These are phyloP conservation scores for Collybia sordida DNA, from an alignment of 768 basidiomycete genomes.

Conservation along the genomic window DNA sequence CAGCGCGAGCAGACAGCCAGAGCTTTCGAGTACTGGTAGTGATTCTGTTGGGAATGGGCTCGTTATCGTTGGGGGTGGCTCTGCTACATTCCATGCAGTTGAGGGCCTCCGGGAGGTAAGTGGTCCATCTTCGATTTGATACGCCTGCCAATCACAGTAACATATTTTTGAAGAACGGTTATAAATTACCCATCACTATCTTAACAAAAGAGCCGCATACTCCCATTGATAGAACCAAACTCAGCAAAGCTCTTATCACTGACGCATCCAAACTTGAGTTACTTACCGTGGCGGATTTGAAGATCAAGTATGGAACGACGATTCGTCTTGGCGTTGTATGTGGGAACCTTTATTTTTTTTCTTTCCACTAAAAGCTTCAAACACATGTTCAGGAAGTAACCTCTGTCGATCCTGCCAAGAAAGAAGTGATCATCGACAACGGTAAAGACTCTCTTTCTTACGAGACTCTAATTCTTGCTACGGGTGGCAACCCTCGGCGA, in stretches of 20 bases:
- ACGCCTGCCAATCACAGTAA: not conserved
- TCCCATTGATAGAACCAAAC: constrained; percentile 90
- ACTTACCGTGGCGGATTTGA: constrained; percentile 69
- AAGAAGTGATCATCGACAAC: constrained; percentile 60
- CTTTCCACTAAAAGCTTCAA: constrained; percentile 1
- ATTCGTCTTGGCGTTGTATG: constrained; percentile 60
- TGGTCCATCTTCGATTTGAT: not conserved
- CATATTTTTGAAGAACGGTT: constrained; percentile 58
- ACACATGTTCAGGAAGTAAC: constrained; percentile 56
- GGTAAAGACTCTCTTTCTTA: constrained; percentile 64
- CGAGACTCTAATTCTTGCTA: constrained; percentile 77
- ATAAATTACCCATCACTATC: constrained; percentile 72
- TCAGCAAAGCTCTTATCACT: constrained; percentile 82
- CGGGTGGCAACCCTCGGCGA: constrained; percentile 70
- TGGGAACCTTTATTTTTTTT: constrained; percentile 4
- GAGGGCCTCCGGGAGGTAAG: constrained; percentile 80
- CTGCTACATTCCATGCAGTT: constrained; percentile 72
- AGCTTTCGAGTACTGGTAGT: constrained; percentile 43
- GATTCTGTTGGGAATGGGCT: constrained; percentile 61
- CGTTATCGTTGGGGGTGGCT: constrained; percentile 85
- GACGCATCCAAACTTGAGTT: constrained; percentile 79
- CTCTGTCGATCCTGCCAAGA: constrained; percentile 59
- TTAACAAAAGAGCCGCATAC: constrained; percentile 76
- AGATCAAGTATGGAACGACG: constrained; percentile 70
- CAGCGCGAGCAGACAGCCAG: constrained; percentile 65